Evolutionary conservation across 805 yeast genomes (phyloP).

Genomic region (Myxozyma mucilagina): DNA sequence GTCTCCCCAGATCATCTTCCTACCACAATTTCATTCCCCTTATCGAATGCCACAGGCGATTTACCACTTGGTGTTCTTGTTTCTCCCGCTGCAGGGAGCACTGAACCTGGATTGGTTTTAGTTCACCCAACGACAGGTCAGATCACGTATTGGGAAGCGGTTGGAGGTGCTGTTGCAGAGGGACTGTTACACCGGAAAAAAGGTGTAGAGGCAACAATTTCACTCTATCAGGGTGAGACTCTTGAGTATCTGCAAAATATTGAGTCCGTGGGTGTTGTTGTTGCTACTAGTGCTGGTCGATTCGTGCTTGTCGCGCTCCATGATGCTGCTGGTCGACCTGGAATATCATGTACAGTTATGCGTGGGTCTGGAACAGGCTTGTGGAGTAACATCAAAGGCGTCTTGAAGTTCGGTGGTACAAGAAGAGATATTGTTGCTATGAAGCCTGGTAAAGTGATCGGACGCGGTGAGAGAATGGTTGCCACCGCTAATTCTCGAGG

Average conservation of each 20-base stretch:
- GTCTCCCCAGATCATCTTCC: slow-evolving; percentile 62
- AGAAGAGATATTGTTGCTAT: slow-evolving; percentile 56
- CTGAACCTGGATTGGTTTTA: slow-evolving; percentile 69
- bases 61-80: slow-evolving; percentile 54
- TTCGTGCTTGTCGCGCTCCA: slow-evolving; percentile 61
- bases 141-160: slow-evolving; percentile 70
- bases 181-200: slow-evolving; percentile 52
- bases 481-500: slow-evolving; percentile 49
- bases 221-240: slow-evolving; percentile 49
- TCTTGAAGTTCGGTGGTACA: slow-evolving; percentile 33
- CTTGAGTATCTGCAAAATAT: slow-evolving; percentile 58
- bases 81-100: slow-evolving; percentile 53
- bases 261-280: slow-evolving; percentile 72
- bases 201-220: slow-evolving; percentile 36
- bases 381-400: slow-evolving; percentile 36
- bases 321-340: slow-evolving; percentile 67
- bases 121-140: slow-evolving; percentile 60
- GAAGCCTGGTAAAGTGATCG: slow-evolving; percentile 53
- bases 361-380: slow-evolving; percentile 37
- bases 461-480: slow-evolving; percentile 52
- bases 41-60: slow-evolving; percentile 13
- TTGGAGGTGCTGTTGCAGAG: slow-evolving; percentile 67
- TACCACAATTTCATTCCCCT: slow-evolving; percentile 54
- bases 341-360: slow-evolving; percentile 35
- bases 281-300: slow-evolving; percentile 70